Evolutionary conservation across 345 rosid genomes (phyloP), one percentile per base, ranked within the genome.

Genomic region (Noccaea caerulescens): DNA sequence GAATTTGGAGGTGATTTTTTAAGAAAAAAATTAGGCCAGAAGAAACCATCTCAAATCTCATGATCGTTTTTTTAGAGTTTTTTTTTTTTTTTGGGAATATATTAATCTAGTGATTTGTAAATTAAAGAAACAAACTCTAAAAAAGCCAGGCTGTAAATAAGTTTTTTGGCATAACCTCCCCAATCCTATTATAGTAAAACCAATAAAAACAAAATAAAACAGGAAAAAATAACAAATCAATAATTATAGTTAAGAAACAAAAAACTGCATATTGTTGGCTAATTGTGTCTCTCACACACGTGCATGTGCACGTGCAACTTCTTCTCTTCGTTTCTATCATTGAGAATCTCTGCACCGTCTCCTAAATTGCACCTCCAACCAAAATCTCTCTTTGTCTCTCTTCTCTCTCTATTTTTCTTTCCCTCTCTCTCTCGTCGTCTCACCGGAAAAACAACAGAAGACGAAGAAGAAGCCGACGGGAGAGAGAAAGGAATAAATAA

Each of bases 361-460:
- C 41, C 60, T 38, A 52, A 66, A 67, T 55, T 54, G 52, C 44
- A 43, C 53, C 44, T 30, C 23, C 54, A 5, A 33, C 20, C 10
- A 55, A 12, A 12, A 27, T 27, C 30, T 27, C 30, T 27, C 4
- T 27, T 27, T 27, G 30, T 18, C 18, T 55, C 55, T 58, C 27
- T 70, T 36, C 18, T 55, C 16, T 68, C 42, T 9, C 34, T 58
- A 5, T 47, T 13, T 18, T 18, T 59, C 12, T 12, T 10, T 46
- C 44, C 52, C 50, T 66, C 50, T 66, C 61, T 66, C 66, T 50
- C 59, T 7, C 58, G 49, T 70, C 65, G 73, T 57, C 7, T 37
- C 39, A 23, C 37, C 53, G 52, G 23, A 3, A 54, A 42, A 33
- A 4, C 7, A 18, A 3, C 4, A 55, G 2, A 12, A 67, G n/a